These are phyloP conservation scores for Citrus maxima DNA, from an alignment of 345 rosid genomes.

Conservation along the genomic window DNA sequence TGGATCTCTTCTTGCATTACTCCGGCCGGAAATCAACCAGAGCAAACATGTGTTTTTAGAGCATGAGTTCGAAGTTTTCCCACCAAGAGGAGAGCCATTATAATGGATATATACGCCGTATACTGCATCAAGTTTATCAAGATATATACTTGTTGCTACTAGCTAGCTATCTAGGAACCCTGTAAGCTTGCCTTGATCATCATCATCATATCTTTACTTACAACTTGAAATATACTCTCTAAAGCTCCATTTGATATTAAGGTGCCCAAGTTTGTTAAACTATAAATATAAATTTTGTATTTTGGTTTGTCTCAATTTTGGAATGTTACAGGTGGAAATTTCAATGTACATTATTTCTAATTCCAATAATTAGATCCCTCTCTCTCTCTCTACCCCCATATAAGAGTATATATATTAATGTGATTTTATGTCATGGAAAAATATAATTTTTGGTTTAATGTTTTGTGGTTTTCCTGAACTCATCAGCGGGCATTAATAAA, in stretches of 20 bases:
- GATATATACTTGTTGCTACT: too few species aligned
- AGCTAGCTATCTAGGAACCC: too few species aligned
- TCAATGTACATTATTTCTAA: neutral
- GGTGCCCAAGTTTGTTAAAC: neutral
- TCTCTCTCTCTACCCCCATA: too few species aligned
- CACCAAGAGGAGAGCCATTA: neutral
- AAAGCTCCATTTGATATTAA: too few species aligned
- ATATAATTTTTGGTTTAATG: too few species aligned
- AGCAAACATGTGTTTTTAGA: neutral
- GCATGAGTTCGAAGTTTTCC: neutral
- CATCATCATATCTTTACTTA: too few species aligned
- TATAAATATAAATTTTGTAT: neutral
- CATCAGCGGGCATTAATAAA: neutral
- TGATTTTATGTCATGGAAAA: neutral
- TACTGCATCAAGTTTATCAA: too few species aligned
- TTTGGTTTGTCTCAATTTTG: neutral
- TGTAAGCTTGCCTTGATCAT: too few species aligned
- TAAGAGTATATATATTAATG: too few species aligned
- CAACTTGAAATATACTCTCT: too few species aligned
- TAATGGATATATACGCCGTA: neutral
- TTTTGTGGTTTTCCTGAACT: too few species aligned
- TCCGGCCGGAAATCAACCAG: neutral
- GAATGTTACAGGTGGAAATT: neutral
- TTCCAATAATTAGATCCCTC: neutral
- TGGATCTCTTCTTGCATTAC: conserved; percentile 38